Evolutionary conservation across 2,329 filamentous ascomycete genomes (phyloP).

Genomic region (Xylariaceae sp.): DNA sequence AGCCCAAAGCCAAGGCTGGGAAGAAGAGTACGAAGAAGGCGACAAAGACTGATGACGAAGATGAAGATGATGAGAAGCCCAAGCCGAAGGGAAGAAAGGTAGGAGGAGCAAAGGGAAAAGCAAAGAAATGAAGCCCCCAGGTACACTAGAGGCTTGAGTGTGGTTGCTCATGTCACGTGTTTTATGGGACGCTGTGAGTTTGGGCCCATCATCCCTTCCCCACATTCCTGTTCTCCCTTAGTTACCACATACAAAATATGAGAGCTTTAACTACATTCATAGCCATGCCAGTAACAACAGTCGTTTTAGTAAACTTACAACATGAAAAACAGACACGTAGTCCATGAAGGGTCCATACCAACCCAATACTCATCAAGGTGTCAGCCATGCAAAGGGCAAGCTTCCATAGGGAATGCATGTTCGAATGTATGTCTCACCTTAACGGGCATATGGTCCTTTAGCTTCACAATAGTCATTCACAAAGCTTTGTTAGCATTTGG

Average conservation of each 20-base stretch:
- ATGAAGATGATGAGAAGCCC: constrained; percentile 49
- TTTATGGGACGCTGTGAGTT: neutral
- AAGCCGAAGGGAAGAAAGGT: constrained; percentile 39
- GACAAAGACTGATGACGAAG: constrained; percentile 38
- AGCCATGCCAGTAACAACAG: too few species aligned
- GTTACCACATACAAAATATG: neutral
- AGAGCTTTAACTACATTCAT: too few species aligned
- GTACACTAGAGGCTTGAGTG: neutral
- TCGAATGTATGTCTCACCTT: too few species aligned
- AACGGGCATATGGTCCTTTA: too few species aligned
- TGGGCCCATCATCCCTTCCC: neutral
- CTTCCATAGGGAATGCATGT: too few species aligned
- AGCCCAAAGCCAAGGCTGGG: constrained; percentile 69
- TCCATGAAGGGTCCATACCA: too few species aligned
- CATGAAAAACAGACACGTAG: too few species aligned
- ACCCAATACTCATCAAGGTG: too few species aligned
- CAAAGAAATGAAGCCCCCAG: constrained; percentile 27
- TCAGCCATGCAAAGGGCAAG: too few species aligned
- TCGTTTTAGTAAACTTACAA: too few species aligned
- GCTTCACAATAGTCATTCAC: too few species aligned
- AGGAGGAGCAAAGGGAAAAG: constrained; percentile 27
- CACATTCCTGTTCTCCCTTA: neutral
- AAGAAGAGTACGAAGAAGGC: constrained; percentile 50
- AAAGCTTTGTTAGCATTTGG: too few species aligned
- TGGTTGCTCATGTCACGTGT: constrained; percentile 1